Percentiles rank a stretch among this genome's conserved stretches.
Conservation (phyloP, 1,284 basidiomycete species). For the Ustilago sp. region DNA sequence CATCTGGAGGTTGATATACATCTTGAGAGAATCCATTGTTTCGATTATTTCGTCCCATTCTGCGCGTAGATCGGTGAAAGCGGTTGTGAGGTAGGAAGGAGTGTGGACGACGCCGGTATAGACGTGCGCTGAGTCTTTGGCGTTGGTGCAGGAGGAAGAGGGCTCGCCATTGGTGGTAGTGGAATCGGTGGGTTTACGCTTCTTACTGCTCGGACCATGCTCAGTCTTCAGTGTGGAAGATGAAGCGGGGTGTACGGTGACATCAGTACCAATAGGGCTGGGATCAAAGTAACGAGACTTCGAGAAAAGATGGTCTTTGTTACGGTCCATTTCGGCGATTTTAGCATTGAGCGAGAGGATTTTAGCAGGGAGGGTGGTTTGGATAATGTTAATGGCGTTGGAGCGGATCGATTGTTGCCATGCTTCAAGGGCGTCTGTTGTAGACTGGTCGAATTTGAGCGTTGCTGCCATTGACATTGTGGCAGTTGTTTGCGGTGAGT, state of each 20-base stretch:
- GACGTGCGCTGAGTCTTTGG: conserved; percentile 26
- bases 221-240: conserved; percentile 5
- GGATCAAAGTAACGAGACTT: conserved; percentile 41
- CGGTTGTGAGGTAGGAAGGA: conserved; percentile 18
- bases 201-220: conserved; percentile 27
- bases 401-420: conserved; percentile 43
- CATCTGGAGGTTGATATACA: conserved; percentile 57
- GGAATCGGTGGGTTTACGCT: conserved; percentile 34
- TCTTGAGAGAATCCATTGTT: conserved; percentile 48
- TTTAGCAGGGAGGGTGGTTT: conserved; percentile 45
- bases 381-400: conserved; percentile 46
- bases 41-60: conserved; percentile 52
- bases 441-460: conserved; percentile 42
- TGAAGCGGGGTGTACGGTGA: conserved; percentile 13
- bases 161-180: conserved; percentile 14
- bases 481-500: neutral
- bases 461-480: conserved; percentile 43
- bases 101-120: conserved; percentile 43
- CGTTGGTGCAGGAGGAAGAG: neutral
- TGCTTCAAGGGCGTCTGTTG: conserved; percentile 35
- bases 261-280: conserved; percentile 19
- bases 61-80: conserved; percentile 34
- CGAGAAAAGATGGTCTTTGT: conserved; percentile 36
- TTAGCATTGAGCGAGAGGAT: conserved; percentile 47
- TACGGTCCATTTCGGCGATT: conserved; percentile 26